Percentiles rank a stretch among this genome's conserved stretches.
phyloP scores from a whole-genome alignment of 2,329 filamentous ascomycete species.

The Teratosphaeria epicoccoides region DNA sequence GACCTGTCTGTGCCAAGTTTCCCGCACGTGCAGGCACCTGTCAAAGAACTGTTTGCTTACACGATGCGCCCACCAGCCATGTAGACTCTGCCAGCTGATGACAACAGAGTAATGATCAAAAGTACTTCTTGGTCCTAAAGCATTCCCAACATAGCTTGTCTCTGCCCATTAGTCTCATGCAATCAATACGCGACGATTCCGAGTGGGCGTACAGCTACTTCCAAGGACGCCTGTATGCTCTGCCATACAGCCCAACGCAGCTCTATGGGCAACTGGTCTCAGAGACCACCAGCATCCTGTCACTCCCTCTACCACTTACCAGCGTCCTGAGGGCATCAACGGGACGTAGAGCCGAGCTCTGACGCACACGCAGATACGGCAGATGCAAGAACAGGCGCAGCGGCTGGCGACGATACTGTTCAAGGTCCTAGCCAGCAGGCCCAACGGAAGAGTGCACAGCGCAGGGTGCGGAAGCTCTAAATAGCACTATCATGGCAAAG shows the following conservation, averaged over 20 bases:
- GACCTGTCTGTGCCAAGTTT: no score
- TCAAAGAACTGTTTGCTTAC: no score
- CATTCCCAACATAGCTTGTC: no score
- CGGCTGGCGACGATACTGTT: slow-evolving; percentile 1
- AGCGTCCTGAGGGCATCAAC: slow-evolving; percentile 46
- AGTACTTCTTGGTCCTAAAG: no score
- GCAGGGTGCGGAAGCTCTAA: slow-evolving; percentile 3
- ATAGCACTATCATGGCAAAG: no score
- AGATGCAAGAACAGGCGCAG: not conserved
- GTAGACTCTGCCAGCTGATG: no score
- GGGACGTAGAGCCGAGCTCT: not conserved
- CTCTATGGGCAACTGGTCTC: slow-evolving; percentile 17
- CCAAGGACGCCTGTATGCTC: slow-evolving; percentile 17
- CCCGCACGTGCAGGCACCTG: no score
- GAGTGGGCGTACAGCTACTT: slow-evolving; percentile 23
- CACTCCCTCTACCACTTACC: slow-evolving; percentile 32
- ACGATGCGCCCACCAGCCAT: no score
- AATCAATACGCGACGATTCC: slow-evolving; percentile 17
- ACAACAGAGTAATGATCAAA: no score
- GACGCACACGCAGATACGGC: not conserved
- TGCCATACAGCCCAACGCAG: slow-evolving; percentile 16
- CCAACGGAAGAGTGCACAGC: slow-evolving; percentile 6
- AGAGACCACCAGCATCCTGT: slow-evolving; percentile 19
- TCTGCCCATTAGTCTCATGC: not conserved
- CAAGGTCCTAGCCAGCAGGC: slow-evolving; percentile 2